phyloP scores from a whole-genome alignment of 78 protist species.

The Dictyostelium purpureum region DNA sequence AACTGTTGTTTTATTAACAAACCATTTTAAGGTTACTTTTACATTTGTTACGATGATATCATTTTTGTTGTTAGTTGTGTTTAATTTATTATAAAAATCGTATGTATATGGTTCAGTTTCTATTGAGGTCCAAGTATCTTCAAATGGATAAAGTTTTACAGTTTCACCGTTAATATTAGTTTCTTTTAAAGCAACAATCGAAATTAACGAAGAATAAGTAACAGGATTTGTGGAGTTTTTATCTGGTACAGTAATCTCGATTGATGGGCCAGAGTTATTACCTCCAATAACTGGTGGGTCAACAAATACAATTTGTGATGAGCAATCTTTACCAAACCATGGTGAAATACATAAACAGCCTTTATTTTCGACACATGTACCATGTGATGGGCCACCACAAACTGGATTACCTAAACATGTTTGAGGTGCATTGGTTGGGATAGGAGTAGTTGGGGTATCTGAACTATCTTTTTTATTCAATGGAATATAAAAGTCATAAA shows the following conservation, averaged over 20 bases:
- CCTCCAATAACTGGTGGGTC: background rate
- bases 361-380: background rate
- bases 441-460: background rate
- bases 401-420: background rate
- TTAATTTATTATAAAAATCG: too few species aligned
- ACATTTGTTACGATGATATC: background rate
- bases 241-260: too few species aligned
- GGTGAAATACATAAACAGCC: slow-evolving; percentile 5
- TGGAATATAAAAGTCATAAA: too few species aligned
- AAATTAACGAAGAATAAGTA: too few species aligned
- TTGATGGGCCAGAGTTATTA: too few species aligned
- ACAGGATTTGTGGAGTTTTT: too few species aligned
- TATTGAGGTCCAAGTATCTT: too few species aligned
- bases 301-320: background rate
- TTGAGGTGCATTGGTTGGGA: slow-evolving; percentile 12
- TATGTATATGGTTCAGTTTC: too few species aligned
- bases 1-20: background rate
- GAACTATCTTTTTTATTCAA: background rate
- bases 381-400: slow-evolving; percentile 1
- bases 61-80: background rate
- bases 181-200: too few species aligned
- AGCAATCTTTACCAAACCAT: background rate
- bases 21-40: background rate
- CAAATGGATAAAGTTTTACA: too few species aligned
- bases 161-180: too few species aligned